phyloP scores from a whole-genome alignment of 805 yeast genomes.

The Suhomyces sp. region DNA sequence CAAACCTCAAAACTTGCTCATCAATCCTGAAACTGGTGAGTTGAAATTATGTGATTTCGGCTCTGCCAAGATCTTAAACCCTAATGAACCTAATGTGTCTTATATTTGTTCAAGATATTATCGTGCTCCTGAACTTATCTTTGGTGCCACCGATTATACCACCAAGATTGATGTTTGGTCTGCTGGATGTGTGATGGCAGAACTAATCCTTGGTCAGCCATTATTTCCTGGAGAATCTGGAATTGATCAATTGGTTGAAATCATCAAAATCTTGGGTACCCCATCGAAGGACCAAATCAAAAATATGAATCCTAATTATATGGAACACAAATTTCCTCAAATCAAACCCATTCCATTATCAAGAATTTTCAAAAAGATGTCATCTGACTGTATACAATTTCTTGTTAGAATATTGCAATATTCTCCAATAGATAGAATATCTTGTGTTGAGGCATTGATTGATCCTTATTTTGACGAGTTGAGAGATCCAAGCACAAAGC shows the following conservation, averaged over 20 bases:
- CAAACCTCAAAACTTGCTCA: slow-evolving; percentile 83
- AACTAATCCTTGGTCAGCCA: slow-evolving; percentile 91
- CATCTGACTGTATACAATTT: slow-evolving; percentile 53
- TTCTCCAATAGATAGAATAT: slow-evolving; percentile 63
- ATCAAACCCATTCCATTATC: slow-evolving; percentile 73
- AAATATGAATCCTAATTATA: slow-evolving; percentile 94
- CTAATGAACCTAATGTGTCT: slow-evolving; percentile 90
- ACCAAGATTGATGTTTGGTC: slow-evolving; percentile 98
- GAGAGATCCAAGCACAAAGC: slow-evolving; percentile 33
- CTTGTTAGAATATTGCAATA: slow-evolving; percentile 59
- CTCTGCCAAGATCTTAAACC: slow-evolving; percentile 85
- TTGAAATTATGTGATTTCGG: slow-evolving; percentile 96
- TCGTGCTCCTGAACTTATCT: slow-evolving; percentile 95
- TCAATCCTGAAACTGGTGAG: slow-evolving; percentile 80
- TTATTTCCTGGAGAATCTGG: slow-evolving; percentile 97
- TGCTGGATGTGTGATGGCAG: slow-evolving; percentile 98
- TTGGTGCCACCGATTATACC: slow-evolving; percentile 95
- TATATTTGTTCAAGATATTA: slow-evolving; percentile 96
- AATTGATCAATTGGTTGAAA: slow-evolving; percentile 94
- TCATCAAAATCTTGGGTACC: slow-evolving; percentile 92
- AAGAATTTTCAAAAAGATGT: slow-evolving; percentile 60
- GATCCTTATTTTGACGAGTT: slow-evolving; percentile 57
- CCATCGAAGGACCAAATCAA: slow-evolving; percentile 89
- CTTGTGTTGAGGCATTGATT: slow-evolving; percentile 52
- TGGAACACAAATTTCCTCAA: slow-evolving; percentile 94